phyloP scores from a whole-genome alignment of 805 yeast genomes.

The Kuraishia ogatae region DNA sequence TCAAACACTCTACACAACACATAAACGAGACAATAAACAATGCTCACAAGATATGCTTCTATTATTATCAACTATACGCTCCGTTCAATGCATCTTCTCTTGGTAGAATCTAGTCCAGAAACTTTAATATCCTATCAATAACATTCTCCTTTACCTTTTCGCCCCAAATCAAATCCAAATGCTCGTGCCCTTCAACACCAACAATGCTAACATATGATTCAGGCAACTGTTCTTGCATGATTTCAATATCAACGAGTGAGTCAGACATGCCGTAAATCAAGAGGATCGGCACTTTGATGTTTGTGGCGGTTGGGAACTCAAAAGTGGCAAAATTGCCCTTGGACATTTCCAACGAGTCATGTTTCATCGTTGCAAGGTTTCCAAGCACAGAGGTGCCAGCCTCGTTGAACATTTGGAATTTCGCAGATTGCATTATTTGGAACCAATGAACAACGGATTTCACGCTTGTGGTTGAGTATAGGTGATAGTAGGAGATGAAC shows the following conservation, averaged over 20 bases:
- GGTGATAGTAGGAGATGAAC: slow-evolving; percentile 71
- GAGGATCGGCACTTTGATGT: slow-evolving; percentile 61
- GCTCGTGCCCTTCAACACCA: slow-evolving; percentile 70
- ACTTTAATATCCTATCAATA: slow-evolving; percentile 29
- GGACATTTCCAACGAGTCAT: slow-evolving; percentile 17
- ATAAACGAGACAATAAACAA: too few species aligned
- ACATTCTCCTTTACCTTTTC: slow-evolving; percentile 44
- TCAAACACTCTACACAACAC: too few species aligned
- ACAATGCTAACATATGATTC: slow-evolving; percentile 16
- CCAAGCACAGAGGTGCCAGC: slow-evolving; percentile 21
- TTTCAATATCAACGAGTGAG: slow-evolving; percentile 78
- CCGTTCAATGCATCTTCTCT: too few species aligned
- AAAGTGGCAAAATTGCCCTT: slow-evolving; percentile 45
- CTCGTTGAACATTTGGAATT: slow-evolving; percentile 89
- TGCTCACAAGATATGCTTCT: too few species aligned
- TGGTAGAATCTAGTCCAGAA: slow-evolving; percentile 22
- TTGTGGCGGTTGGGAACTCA: slow-evolving; percentile 29
- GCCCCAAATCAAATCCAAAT: slow-evolving; percentile 94
- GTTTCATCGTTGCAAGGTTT: slow-evolving; percentile 15
- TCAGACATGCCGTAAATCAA: slow-evolving; percentile 78
- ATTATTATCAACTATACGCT: too few species aligned
- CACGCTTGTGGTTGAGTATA: slow-evolving; percentile 87
- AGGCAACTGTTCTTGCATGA: slow-evolving; percentile 65
- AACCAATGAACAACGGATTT: slow-evolving; percentile 96
- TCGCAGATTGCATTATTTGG: slow-evolving; percentile 69